Evolutionary conservation across 2,329 filamentous ascomycete genomes (phyloP).

Genomic region (Ceratocystis smalleyi): DNA sequence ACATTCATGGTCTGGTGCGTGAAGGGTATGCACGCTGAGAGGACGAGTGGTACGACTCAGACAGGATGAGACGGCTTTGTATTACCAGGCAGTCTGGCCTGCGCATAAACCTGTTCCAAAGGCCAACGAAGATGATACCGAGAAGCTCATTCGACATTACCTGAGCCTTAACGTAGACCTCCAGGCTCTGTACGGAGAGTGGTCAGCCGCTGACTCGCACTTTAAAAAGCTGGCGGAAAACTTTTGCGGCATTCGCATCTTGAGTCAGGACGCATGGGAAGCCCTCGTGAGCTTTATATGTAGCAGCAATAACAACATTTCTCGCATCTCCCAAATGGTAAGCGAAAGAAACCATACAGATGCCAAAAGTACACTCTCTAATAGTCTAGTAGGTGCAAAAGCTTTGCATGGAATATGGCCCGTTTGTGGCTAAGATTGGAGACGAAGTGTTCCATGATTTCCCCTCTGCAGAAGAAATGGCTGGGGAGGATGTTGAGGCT

Average conservation of each 20-base stretch:
- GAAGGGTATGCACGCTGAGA: conserved; percentile 64
- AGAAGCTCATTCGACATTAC: conserved; percentile 63
- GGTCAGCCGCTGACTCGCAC: conserved; percentile 72
- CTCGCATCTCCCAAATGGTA: conserved; percentile 88
- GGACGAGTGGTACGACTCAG: conserved; percentile 73
- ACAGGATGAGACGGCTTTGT: conserved; percentile 62
- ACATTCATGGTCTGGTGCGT: conserved; percentile 5
- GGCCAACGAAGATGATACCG: conserved; percentile 45
- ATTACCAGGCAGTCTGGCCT: conserved; percentile 61
- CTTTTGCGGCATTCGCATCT: conserved; percentile 80
- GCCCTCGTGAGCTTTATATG: conserved; percentile 88
- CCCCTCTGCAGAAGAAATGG: conserved; percentile 59
- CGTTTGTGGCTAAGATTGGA: conserved; percentile 54
- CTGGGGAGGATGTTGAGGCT: conserved; percentile 57
- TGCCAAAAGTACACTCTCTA: background rate
- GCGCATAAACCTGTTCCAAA: conserved; percentile 15
- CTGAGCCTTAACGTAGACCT: conserved; percentile 74
- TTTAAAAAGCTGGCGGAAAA: conserved; percentile 75
- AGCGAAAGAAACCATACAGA: conserved; percentile 9
- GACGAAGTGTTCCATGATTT: conserved; percentile 73
- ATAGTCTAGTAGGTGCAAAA: conserved; percentile 50
- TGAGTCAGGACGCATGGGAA: conserved; percentile 94
- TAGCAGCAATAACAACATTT: conserved; percentile 97
- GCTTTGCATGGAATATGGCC: conserved; percentile 72
- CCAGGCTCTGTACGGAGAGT: conserved; percentile 62